Base-by-base conservation (phyloP, 2,329 filamentous ascomycete species). In the Hypoxylon sp. region DNA sequence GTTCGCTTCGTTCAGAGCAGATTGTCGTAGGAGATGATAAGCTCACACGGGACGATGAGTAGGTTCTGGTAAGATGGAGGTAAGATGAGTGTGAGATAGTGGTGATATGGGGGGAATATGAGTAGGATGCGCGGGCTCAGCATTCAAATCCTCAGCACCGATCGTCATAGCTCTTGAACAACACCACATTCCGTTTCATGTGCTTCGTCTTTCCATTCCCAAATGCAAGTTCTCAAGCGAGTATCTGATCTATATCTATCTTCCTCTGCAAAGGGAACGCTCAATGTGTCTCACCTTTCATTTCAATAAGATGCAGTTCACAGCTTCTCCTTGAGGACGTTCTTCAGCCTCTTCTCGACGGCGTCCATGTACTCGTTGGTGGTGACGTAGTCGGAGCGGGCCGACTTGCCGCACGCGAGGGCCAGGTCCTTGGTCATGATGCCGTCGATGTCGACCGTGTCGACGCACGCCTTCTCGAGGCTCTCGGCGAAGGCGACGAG, bases 381-480 rank as follows among this genome's bases (percentile, higher is more conserved):
- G 49, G 92, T 97, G 68, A 96, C 95, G 79, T 93, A 98, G 73
- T 91, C 88, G 69, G 86, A 86, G 67, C 91, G 86, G 61, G 85
- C 88, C 70, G 89, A 92, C 83, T 93, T 93, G 71, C 95, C 95
- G 75, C 91, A 95, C 45, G 93, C 90, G 58, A 98, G 85, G n/a
- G 95, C 95, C 69, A 99, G 80, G 78, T 99, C 95, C 87, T 99
- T 99, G 77, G 95, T 99, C 95, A 98, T 99, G 81, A 98, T 90
- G 63, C 91, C 91, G 73, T 98, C 94, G 57, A 90, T 77, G 75
- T 98, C 91, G 67, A 99, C 95, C 21, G 94, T 94, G 76, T 98
- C 92, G 58, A 97, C 83, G 76, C 95, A 97, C 31, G 95, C 95
- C 77, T 90, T 84, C 84, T 99, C 95, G 52, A 99, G 85, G 72